phyloP scores from a whole-genome alignment of 345 rosid genomes.

The Ricinus communis region DNA sequence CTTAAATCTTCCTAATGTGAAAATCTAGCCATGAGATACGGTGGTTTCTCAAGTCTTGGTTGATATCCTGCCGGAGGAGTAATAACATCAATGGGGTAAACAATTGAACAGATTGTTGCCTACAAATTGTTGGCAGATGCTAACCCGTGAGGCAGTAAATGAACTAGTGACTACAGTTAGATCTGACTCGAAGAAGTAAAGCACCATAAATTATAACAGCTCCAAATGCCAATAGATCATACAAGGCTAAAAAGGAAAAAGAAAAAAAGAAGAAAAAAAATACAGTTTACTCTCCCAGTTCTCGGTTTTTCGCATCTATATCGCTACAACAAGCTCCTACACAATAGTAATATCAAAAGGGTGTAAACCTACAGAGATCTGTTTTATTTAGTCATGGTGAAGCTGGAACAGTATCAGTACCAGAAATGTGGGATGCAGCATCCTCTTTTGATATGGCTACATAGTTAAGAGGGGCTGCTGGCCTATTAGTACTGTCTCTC shows the following conservation, averaged over 20 bases:
- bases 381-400: slow-evolving; percentile 54
- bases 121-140: too few species aligned
- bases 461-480: slow-evolving; percentile 58
- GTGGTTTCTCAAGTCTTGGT: too few species aligned
- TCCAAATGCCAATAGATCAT: slow-evolving; percentile 17
- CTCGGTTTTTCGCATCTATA: slow-evolving; percentile 17
- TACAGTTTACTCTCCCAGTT: slow-evolving; percentile 28
- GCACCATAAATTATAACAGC: slow-evolving; percentile 10
- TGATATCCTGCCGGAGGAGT: too few species aligned
- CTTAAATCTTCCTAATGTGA: too few species aligned
- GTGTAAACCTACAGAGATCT: slow-evolving; percentile 25
- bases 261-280: slow-evolving; percentile 8
- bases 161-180: neutral
- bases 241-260: slow-evolving; percentile 22
- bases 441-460: slow-evolving; percentile 76
- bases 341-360: slow-evolving; percentile 24
- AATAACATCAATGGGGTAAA: too few species aligned
- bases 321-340: slow-evolving; percentile 31
- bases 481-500: slow-evolving; percentile 51
- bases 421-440: slow-evolving; percentile 63
- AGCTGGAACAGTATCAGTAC: slow-evolving; percentile 54
- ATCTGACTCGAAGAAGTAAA: neutral
- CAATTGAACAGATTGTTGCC: too few species aligned
- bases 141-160: too few species aligned
- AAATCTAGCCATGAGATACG: too few species aligned